Percentiles rank a stretch among this genome's conserved stretches.
phyloP scores from a whole-genome alignment of 371 early-diverging fungal species.

The Apophysomyces sp. region DNA sequence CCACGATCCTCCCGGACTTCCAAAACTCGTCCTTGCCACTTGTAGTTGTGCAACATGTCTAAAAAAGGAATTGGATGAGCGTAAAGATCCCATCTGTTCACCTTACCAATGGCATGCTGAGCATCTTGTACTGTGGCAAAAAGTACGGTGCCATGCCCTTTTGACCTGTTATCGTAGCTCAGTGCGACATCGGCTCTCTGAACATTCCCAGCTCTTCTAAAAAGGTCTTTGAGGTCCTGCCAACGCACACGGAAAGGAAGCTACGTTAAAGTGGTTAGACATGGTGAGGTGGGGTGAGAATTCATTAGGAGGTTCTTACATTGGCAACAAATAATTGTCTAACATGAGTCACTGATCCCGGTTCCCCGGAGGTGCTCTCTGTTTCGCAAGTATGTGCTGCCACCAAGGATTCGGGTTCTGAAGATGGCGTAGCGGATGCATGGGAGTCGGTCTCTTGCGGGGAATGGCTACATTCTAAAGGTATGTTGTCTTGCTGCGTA shows the following conservation, averaged over 20 bases:
- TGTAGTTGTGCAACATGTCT: slow-evolving; percentile 68
- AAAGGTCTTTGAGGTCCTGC: slow-evolving; percentile 85
- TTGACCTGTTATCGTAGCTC: slow-evolving; percentile 64
- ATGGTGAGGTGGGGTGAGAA: neutral
- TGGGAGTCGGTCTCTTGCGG: neutral
- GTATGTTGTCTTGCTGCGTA: slow-evolving; percentile 2
- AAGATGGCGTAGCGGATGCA: slow-evolving; percentile 1
- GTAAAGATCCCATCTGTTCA: neutral
- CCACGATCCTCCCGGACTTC: slow-evolving; percentile 73
- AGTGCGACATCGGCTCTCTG: slow-evolving; percentile 72
- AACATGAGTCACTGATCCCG: slow-evolving; percentile 15
- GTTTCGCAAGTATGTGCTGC: neutral
- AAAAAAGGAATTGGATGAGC: slow-evolving; percentile 5
- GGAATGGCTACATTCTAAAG: neutral
- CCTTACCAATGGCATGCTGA: slow-evolving; percentile 65
- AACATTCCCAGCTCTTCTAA: slow-evolving; percentile 74
- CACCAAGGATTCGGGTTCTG: neutral
- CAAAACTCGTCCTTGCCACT: slow-evolving; percentile 70
- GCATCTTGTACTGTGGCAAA: slow-evolving; percentile 72
- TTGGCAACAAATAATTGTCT: slow-evolving; percentile 27
- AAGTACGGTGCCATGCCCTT: slow-evolving; percentile 75
- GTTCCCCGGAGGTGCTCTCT: neutral
- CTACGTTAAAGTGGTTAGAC: slow-evolving; percentile 28
- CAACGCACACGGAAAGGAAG: slow-evolving; percentile 75
- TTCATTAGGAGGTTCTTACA: slow-evolving; percentile 2